Evolutionary conservation across 148 eudicot genomes (phyloP).

Genomic region (Amaranthus hypochondriacus): DNA sequence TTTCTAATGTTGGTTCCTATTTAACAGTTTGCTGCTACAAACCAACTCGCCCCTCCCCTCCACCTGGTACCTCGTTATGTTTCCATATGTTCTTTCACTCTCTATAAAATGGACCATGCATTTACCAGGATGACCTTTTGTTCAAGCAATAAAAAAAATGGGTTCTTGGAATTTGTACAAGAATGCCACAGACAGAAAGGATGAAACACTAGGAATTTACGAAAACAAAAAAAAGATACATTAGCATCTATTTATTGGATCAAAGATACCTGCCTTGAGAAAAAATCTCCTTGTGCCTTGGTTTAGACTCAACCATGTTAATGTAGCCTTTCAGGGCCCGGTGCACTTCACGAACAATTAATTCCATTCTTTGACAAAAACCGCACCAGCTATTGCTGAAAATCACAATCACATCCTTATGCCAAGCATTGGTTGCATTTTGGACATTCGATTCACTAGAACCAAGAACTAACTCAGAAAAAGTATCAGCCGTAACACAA

Average conservation of each 20-base stretch:
- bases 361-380: conserved; percentile 87
- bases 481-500: conserved; percentile 45
- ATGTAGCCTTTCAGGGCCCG: conserved; percentile 54
- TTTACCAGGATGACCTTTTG: background rate
- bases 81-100: background rate
- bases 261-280: conserved; percentile 36
- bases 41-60: background rate
- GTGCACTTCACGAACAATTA: conserved; percentile 80
- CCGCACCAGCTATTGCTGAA: conserved; percentile 89
- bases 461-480: conserved; percentile 68
- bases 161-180: background rate
- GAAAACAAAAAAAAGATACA: background rate
- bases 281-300: conserved; percentile 31
- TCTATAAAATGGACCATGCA: background rate
- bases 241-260: background rate
- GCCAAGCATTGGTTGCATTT: conserved; percentile 37
- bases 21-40: too few relatives aligned
- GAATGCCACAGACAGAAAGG: background rate
- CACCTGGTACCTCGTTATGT: background rate
- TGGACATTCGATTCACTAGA: conserved; percentile 35
- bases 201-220: background rate
- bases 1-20: too few relatives aligned
- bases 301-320: conserved; percentile 32
- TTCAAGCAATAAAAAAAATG: background rate
- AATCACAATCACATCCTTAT: conserved; percentile 72